A percentile compares a stretch with the other conserved stretches of the same genome.
Evolutionary conservation across 306 rosid species (phyloP).

Genomic region (Phaseolus lunatus): DNA sequence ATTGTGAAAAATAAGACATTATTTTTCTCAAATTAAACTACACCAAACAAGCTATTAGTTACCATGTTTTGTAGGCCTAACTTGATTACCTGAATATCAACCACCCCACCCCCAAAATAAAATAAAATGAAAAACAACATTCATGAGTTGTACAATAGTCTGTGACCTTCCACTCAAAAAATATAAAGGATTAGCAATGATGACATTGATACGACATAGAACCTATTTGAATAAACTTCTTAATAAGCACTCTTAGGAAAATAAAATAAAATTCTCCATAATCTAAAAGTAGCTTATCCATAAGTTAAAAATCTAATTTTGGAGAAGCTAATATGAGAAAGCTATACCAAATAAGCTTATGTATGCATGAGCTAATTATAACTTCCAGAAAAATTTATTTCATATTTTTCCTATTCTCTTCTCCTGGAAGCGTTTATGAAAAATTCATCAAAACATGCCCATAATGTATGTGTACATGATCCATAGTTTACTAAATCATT

Average conservation of each 20-base stretch:
- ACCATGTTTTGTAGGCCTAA: background rate
- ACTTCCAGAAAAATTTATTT: too few species aligned
- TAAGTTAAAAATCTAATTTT: too few species aligned
- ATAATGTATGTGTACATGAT: background rate
- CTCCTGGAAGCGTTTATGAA: too few species aligned
- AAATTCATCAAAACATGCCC: too few species aligned
- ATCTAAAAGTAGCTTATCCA: too few species aligned
- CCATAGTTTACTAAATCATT: background rate
- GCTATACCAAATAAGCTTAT: too few species aligned
- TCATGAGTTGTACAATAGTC: conserved; percentile 22
- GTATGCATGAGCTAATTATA: too few species aligned
- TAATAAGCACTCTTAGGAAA: too few species aligned
- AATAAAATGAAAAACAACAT: background rate
- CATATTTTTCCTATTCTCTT: too few species aligned
- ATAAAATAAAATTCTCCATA: too few species aligned
- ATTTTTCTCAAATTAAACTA: background rate
- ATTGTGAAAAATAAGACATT: background rate
- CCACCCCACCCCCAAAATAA: background rate
- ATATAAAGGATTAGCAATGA: conserved; percentile 12
- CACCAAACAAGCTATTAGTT: background rate
- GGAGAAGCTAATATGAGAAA: too few species aligned
- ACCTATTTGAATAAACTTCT: too few species aligned
- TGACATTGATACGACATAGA: background rate
- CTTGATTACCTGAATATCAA: background rate
- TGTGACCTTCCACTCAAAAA: conserved; percentile 18